Percentiles rank a stretch among this genome's conserved stretches.
These are phyloP conservation scores for Aspergillus puulaauensis DNA, from an alignment of 2,329 filamentous ascomycete genomes.

Conservation along the genomic window DNA sequence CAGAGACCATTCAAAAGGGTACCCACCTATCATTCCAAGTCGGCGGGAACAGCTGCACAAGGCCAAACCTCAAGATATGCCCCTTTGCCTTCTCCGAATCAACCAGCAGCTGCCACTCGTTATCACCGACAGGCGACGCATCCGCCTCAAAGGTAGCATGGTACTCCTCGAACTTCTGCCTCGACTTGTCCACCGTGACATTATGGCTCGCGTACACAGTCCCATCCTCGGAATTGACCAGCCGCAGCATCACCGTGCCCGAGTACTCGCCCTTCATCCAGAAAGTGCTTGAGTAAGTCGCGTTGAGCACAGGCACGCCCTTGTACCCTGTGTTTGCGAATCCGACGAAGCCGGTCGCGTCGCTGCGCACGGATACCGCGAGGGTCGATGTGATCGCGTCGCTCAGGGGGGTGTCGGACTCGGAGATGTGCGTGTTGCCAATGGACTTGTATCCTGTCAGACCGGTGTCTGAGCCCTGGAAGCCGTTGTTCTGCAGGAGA, in stretches of 20 bases:
- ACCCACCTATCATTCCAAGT: slow-evolving; percentile 23
- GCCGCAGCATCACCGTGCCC: slow-evolving; percentile 24
- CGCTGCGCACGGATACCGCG: slow-evolving; percentile 20
- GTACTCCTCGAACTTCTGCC: slow-evolving; percentile 19
- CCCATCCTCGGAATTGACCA: slow-evolving; percentile 25
- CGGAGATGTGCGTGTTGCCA: slow-evolving; percentile 25
- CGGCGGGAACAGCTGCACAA: slow-evolving; percentile 28
- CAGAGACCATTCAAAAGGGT: background rate
- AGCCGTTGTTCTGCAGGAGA: slow-evolving; percentile 35
- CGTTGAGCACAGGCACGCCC: slow-evolving; percentile 28
- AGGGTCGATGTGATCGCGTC: slow-evolving; percentile 30
- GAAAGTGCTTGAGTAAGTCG: slow-evolving; percentile 30
- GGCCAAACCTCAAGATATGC: slow-evolving; percentile 24
- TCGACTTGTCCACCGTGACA: slow-evolving; percentile 25
- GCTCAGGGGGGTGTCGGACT: slow-evolving; percentile 28
- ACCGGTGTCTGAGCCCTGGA: slow-evolving; percentile 28
- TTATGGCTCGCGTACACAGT: slow-evolving; percentile 27
- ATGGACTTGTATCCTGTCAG: slow-evolving; percentile 29
- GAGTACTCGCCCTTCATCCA: slow-evolving; percentile 33
- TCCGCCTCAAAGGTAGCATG: slow-evolving; percentile 25
- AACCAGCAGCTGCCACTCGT: slow-evolving; percentile 30
- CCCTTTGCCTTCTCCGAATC: slow-evolving; percentile 23
- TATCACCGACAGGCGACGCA: slow-evolving; percentile 22
- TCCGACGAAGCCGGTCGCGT: slow-evolving; percentile 29
- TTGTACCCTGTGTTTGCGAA: slow-evolving; percentile 48